phyloP scores from a whole-genome alignment of 257 asterid genomes.

The Primulina eburnea region DNA sequence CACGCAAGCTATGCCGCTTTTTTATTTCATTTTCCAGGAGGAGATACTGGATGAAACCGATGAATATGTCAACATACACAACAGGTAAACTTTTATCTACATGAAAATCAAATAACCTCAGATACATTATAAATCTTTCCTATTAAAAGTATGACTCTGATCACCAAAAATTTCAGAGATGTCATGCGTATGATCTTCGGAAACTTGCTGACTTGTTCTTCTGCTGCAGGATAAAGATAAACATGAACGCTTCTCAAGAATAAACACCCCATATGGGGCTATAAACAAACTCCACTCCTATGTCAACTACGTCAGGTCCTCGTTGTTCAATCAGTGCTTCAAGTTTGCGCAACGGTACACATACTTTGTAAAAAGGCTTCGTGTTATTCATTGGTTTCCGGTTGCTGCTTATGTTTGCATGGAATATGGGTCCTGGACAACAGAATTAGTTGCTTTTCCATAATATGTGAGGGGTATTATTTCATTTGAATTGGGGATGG shows the following conservation, averaged over 20 bases:
- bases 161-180: background rate
- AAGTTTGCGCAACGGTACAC: slow-evolving; percentile 16
- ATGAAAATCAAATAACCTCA: background rate
- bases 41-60: slow-evolving; percentile 98
- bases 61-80: slow-evolving; percentile 96
- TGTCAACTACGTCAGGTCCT: slow-evolving; percentile 24
- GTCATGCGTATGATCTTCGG: background rate
- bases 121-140: background rate
- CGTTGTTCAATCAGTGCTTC: slow-evolving; percentile 24
- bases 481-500: too few relatives aligned
- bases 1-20: background rate
- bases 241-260: slow-evolving; percentile 77
- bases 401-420: background rate
- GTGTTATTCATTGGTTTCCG: slow-evolving; percentile 10
- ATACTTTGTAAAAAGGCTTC: slow-evolving; percentile 20
- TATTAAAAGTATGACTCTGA: background rate
- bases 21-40: slow-evolving; percentile 50
- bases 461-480: too few relatives aligned
- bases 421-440: slow-evolving; percentile 6
- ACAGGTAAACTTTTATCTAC: slow-evolving; percentile 48
- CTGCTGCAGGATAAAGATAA: slow-evolving; percentile 83
- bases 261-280: slow-evolving; percentile 32
- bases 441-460: background rate
- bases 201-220: slow-evolving; percentile 10
- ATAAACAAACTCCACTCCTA: slow-evolving; percentile 25